These are phyloP conservation scores for Panaeolus papilionaceus DNA, from an alignment of 768 basidiomycete genomes.

Conservation along the genomic window DNA sequence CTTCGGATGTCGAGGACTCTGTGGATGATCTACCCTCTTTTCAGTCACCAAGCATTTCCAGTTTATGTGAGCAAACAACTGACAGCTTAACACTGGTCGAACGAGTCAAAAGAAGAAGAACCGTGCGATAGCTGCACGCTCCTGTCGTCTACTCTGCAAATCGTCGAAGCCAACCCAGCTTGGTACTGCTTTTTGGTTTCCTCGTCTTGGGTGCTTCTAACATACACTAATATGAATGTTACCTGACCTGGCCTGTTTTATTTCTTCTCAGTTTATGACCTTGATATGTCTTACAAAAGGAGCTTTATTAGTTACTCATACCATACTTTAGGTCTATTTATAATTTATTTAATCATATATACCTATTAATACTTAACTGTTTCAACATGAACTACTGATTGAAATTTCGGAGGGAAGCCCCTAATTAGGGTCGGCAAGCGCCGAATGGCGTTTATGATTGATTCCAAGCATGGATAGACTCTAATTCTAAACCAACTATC, in stretches of 20 bases:
- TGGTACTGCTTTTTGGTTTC: neutral
- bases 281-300: too few species aligned
- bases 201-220: too few species aligned
- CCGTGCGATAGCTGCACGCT: too few species aligned
- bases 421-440: slow-evolving; percentile 2
- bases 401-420: neutral
- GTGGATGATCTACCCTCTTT: neutral
- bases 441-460: neutral
- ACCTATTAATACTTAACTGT: slow-evolving; percentile 47
- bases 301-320: too few species aligned
- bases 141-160: neutral
- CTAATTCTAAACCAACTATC: neutral
- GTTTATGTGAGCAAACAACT: neutral
- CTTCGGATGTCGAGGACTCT: neutral
- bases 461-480: neutral
- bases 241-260: too few species aligned
- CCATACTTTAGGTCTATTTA: too few species aligned
- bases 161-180: neutral
- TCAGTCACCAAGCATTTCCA: neutral
- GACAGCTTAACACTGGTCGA: neutral
- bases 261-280: too few species aligned
- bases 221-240: too few species aligned
- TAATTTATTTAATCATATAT: slow-evolving; percentile 35
- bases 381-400: slow-evolving; percentile 59
- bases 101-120: neutral